These are phyloP conservation scores for Penstemon eatonii DNA, from an alignment of 257 asterid species.

Conservation along the genomic window DNA sequence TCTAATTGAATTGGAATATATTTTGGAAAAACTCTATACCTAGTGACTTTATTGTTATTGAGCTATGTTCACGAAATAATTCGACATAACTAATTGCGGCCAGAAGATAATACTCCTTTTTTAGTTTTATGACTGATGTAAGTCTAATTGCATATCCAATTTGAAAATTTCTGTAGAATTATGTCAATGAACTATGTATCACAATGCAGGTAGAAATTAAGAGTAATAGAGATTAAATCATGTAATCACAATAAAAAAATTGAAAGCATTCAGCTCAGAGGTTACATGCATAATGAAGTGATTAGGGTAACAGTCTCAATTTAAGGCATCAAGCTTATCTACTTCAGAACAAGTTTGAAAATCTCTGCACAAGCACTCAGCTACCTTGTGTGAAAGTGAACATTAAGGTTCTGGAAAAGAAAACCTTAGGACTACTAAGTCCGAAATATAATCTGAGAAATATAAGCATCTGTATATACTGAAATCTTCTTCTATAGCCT, in stretches of 20 bases:
- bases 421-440: conserved; percentile 8
- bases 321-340: neutral
- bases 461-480: no score
- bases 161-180: neutral
- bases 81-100: no score
- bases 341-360: neutral
- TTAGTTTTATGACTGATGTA: neutral
- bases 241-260: conserved; percentile 13
- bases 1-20: neutral
- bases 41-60: neutral
- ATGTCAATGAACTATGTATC: neutral
- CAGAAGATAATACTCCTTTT: conserved; percentile 9
- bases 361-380: conserved; percentile 8
- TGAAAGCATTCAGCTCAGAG: neutral
- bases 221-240: conserved; percentile 1
- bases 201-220: conserved; percentile 1
- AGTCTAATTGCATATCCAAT: conserved; percentile 1
- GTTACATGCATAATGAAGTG: neutral
- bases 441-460: neutral
- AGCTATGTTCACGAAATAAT: neutral
- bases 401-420: neutral
- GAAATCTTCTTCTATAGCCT: no score
- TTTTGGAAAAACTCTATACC: neutral
- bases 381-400: conserved; percentile 1
- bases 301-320: neutral